phyloP scores from a whole-genome alignment of 306 rosid genomes.

The Vigna reflexopilosa region DNA sequence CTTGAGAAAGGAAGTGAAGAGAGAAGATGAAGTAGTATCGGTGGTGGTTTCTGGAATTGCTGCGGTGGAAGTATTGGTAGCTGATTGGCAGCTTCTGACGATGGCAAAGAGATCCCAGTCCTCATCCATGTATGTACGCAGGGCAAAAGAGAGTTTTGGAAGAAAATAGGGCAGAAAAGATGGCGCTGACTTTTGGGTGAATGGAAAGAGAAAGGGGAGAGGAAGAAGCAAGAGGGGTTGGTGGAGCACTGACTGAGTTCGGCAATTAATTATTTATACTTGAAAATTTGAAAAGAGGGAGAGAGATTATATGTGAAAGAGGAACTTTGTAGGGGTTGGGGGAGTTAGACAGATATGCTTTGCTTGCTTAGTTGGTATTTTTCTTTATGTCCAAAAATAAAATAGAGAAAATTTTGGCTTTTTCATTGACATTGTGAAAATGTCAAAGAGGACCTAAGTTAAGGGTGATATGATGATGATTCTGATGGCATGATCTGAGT shows the following conservation, averaged over 20 bases:
- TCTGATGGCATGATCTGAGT: slow-evolving; percentile 1
- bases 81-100: slow-evolving; percentile 68
- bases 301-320: neutral
- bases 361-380: too few species aligned
- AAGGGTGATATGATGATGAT: slow-evolving; percentile 13
- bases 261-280: slow-evolving; percentile 63
- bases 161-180: slow-evolving; percentile 47
- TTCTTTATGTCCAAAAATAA: neutral
- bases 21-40: slow-evolving; percentile 45
- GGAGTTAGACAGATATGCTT: slow-evolving; percentile 32
- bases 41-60: slow-evolving; percentile 25
- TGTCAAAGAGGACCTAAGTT: slow-evolving; percentile 38
- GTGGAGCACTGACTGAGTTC: slow-evolving; percentile 56
- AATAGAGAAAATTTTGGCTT: slow-evolving; percentile 42
- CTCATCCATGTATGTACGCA: slow-evolving; percentile 37
- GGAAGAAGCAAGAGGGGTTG: slow-evolving; percentile 45
- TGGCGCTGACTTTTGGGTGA: slow-evolving; percentile 70
- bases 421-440: slow-evolving; percentile 57
- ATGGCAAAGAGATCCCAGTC: slow-evolving; percentile 87
- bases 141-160: neutral
- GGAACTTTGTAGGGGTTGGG: slow-evolving; percentile 31
- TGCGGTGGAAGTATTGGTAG: slow-evolving; percentile 9
- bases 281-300: slow-evolving; percentile 2
- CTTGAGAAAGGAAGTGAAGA: slow-evolving; percentile 43
- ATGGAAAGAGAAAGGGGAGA: slow-evolving; percentile 33